Percentiles rank a stretch among this genome's conserved stretches.
phyloP scores from a whole-genome alignment of 1,284 basidiomycete genomes.

The Rhodotorula mucilaginosa region DNA sequence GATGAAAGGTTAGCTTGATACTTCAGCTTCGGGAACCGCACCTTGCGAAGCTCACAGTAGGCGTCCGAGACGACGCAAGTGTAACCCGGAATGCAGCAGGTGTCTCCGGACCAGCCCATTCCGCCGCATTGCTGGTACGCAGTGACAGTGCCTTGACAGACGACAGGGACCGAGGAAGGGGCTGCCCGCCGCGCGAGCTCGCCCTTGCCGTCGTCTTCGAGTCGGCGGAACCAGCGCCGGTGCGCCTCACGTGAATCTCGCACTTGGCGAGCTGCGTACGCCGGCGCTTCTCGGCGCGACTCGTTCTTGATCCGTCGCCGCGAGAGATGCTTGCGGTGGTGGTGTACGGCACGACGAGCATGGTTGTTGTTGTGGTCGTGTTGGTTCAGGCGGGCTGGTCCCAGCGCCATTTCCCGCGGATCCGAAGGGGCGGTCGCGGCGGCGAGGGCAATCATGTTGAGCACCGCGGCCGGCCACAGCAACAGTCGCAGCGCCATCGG shows the following conservation, averaged over 20 bases:
- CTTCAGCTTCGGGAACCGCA: fast-evolving
- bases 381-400: not conserved
- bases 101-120: constrained; percentile 1
- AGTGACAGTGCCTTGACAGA: not conserved
- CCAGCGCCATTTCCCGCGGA: no score
- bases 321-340: not conserved
- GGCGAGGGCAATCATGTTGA: no score
- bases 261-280: not conserved
- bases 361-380: not conserved
- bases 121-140: constrained; percentile 13
- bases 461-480: no score
- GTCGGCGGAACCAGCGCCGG: not conserved
- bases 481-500: no score
- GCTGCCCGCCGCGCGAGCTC: not conserved
- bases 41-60: constrained; percentile 3
- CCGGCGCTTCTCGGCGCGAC: not conserved
- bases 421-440: no score
- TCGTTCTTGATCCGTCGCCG: not conserved
- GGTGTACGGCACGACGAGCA: not conserved
- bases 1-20: no score
- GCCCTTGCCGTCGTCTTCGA: not conserved
- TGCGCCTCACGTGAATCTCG: not conserved
- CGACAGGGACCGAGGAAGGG: not conserved
- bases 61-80: constrained; percentile 7
- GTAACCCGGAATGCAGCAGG: constrained; percentile 16